Base-by-base conservation (phyloP, 2,329 filamentous ascomycete genomes). In the Trichoderma pleuroti region DNA sequence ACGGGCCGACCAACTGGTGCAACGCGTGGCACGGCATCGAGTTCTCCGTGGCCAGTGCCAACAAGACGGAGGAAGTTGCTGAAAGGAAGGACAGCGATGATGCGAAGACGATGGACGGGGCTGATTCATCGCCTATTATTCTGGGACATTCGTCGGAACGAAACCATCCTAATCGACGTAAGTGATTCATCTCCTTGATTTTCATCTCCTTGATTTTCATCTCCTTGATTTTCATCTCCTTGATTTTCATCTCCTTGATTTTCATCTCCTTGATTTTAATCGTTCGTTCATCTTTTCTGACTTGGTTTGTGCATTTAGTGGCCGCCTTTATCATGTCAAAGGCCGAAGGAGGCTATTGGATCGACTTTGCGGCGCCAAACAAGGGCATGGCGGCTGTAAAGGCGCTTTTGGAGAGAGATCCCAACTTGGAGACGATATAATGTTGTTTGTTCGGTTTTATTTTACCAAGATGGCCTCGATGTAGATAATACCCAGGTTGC, bases 301-400 rank as follows among this genome's bases (percentile, higher is more conserved):
- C n/a, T 10, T 12, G 7, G 7, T 39, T 14, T 64, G 28, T 16
- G 10, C 7, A 1, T 32, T 18, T 28, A 68, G 66, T 68, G 2
- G 21, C 16, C 30, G 28, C 52, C 0, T 54, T 34, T 14, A 70
- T 75, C 34, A 74, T 74, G 73, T 74, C 65, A 49, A 74, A 74
- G 34, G 74, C 65, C 1, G 70, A 75, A 10, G 74, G 73, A 5
- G 74, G 73, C 2, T 75, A 74, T 30, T 75, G 73, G 73, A 54
- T 70, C 26, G 73, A 75, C 8, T 74, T 74, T 52, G 42, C 72
- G 10, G 56, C 61, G 7, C 26, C 59, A 6, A 42, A 36, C 8
- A 73, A 72, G 26, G 70, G 63, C 11, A 73, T 73, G 73, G 62
- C 39, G 8, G 61, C 72, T 2, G 49, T 74, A 28, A 70, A 66